Percentiles rank a stretch among this genome's conserved stretches.
Conservation (phyloP, 176 grass and related monocot species). For the Hordeum vulgare region DNA sequence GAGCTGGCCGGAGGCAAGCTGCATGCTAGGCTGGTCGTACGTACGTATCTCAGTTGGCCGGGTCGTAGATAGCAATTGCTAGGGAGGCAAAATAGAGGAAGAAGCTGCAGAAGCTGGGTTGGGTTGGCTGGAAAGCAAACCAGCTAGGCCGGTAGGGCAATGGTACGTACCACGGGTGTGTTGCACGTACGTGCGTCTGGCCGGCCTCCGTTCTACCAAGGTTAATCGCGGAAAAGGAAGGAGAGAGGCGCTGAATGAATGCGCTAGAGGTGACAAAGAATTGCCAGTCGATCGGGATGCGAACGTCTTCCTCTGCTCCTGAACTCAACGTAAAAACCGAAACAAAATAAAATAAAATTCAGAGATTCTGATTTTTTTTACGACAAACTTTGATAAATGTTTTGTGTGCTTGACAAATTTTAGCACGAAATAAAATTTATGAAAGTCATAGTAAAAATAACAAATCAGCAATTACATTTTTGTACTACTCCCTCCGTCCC, state of each 20-base stretch:
- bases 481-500: no score
- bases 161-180: background rate
- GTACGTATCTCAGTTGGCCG: background rate
- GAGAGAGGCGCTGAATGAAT: background rate
- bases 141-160: background rate
- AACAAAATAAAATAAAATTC: no score
- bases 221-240: background rate
- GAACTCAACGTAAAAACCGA: no score
- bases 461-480: no score
- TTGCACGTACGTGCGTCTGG: background rate
- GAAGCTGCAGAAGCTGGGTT: background rate
- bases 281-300: no score
- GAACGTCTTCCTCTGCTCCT: no score
- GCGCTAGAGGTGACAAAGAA: no score
- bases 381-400: no score
- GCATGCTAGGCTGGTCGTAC: background rate
- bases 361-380: no score
- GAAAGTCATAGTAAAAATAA: no score
- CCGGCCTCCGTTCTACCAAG: background rate
- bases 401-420: no score
- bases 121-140: background rate
- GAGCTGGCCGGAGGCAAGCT: background rate
- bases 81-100: background rate
- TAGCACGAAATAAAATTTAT: no score
- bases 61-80: background rate